Evolutionary conservation across 1,284 basidiomycete genomes (phyloP).

Genomic region (Austroboletus novae-zelandiae): DNA sequence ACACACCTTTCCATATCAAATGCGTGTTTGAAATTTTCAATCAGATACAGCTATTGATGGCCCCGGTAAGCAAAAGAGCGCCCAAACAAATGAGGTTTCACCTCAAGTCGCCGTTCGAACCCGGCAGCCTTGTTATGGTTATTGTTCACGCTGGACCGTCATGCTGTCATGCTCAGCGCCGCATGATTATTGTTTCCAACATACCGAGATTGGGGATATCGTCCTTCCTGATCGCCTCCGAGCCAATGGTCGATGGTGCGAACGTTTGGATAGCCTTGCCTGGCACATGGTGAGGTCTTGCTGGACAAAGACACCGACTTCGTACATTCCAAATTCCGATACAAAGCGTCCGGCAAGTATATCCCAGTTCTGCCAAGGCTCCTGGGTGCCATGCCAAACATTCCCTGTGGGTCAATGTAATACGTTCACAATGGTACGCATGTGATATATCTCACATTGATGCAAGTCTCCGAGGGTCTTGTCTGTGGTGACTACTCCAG

Average conservation of each 20-base stretch:
- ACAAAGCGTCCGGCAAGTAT: conserved; percentile 82
- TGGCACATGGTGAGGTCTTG: conserved; percentile 27
- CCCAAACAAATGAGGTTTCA: conserved; percentile 24
- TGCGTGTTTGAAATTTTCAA: conserved; percentile 88
- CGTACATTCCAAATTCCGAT: conserved; percentile 85
- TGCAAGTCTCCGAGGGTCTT: conserved; percentile 80
- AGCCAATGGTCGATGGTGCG: conserved; percentile 86
- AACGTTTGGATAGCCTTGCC: conserved; percentile 81
- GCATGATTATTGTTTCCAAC: conserved; percentile 31
- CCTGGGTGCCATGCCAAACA: conserved; percentile 87
- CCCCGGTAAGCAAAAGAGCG: conserved; percentile 3
- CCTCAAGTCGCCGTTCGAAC: conserved; percentile 85
- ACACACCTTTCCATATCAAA: conserved; percentile 80
- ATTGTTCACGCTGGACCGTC: conserved; percentile 52
- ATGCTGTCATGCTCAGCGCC: conserved; percentile 2
- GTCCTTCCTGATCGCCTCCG: conserved; percentile 62
- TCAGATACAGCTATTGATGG: conserved; percentile 64
- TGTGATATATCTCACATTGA: conserved; percentile 56
- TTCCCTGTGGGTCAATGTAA: conserved; percentile 53
- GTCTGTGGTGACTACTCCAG: conserved; percentile 72
- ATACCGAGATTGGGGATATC: conserved; percentile 84
- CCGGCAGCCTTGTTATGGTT: conserved; percentile 91
- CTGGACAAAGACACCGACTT: conserved; percentile 1
- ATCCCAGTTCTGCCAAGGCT: conserved; percentile 90
- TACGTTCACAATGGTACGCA: not conserved